Conservation (phyloP, 495 filamentous ascomycete genomes). For the Penicillium angulare region DNA sequence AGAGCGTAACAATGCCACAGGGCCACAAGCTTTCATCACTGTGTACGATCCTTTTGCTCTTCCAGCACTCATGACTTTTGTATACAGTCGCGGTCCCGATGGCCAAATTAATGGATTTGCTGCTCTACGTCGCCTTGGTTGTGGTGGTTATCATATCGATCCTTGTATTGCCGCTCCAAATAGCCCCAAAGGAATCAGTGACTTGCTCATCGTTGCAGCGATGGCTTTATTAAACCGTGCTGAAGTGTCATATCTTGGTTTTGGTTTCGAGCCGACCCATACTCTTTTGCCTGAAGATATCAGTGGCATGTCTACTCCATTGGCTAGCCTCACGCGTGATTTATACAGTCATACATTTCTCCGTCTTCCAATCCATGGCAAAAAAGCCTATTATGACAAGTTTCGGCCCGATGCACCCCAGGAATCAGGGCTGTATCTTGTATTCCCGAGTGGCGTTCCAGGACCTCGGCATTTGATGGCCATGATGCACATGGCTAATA, state of each 20-base stretch:
- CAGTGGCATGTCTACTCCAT: slow-evolving; percentile 21
- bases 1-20: slow-evolving; percentile 26
- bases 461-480: slow-evolving; percentile 32
- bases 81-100: slow-evolving; percentile 35
- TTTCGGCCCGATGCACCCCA: slow-evolving; percentile 34
- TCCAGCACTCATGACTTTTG: slow-evolving; percentile 41
- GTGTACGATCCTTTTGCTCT: slow-evolving; percentile 44
- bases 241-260: slow-evolving; percentile 34
- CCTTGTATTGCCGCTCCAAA: slow-evolving; percentile 39
- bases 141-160: slow-evolving; percentile 42
- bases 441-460: slow-evolving; percentile 35
- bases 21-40: slow-evolving; percentile 41
- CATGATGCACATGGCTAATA: slow-evolving; percentile 42
- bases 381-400: slow-evolving; percentile 46
- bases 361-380: slow-evolving; percentile 35
- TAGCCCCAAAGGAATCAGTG: slow-evolving; percentile 37
- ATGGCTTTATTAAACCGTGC: slow-evolving; percentile 36
- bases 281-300: slow-evolving; percentile 25
- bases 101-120: slow-evolving; percentile 38
- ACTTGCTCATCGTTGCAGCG: slow-evolving; percentile 34
- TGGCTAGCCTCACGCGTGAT: slow-evolving; percentile 26
- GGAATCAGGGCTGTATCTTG: slow-evolving; percentile 33
- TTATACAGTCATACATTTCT: slow-evolving; percentile 30
- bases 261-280: slow-evolving; percentile 40
- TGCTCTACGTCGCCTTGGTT: slow-evolving; percentile 35